These are phyloP conservation scores for Ogataea sp. DNA, from an alignment of 805 yeast species.

Conservation along the genomic window DNA sequence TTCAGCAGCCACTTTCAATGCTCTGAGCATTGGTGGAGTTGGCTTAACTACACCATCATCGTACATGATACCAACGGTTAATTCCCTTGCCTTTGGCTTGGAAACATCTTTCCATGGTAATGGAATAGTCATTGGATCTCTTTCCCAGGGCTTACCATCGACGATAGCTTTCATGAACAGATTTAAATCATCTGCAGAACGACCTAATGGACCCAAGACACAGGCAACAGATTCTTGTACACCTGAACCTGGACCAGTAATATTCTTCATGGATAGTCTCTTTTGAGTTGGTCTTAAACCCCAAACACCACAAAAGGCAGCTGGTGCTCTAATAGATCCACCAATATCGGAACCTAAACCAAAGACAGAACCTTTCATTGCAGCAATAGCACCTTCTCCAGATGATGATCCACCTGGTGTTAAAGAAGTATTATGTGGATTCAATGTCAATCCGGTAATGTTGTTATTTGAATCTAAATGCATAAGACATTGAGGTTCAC, in stretches of 20 bases:
- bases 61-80: conserved; percentile 39
- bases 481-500: conserved; percentile 48
- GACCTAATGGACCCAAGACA: conserved; percentile 41
- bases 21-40: conserved; percentile 36
- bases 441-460: conserved; percentile 40
- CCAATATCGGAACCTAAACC: conserved; percentile 43
- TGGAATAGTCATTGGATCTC: conserved; percentile 39
- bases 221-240: conserved; percentile 38
- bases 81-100: conserved; percentile 22
- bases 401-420: conserved; percentile 49
- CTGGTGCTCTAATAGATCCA: conserved; percentile 49
- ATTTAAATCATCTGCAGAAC: conserved; percentile 40
- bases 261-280: conserved; percentile 34
- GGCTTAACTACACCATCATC: conserved; percentile 44
- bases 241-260: conserved; percentile 30
- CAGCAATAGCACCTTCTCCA: conserved; percentile 43
- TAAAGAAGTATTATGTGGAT: conserved; percentile 38
- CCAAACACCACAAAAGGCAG: conserved; percentile 43
- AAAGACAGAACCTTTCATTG: conserved; percentile 36
- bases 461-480: conserved; percentile 49
- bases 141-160: conserved; percentile 46
- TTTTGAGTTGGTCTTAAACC: conserved; percentile 42
- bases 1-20: conserved; percentile 38
- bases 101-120: conserved; percentile 40
- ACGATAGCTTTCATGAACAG: conserved; percentile 38